Evolutionary conservation across 192 early-diverging fungal species (phyloP).

Genomic region (Gonapodya sp.): DNA sequence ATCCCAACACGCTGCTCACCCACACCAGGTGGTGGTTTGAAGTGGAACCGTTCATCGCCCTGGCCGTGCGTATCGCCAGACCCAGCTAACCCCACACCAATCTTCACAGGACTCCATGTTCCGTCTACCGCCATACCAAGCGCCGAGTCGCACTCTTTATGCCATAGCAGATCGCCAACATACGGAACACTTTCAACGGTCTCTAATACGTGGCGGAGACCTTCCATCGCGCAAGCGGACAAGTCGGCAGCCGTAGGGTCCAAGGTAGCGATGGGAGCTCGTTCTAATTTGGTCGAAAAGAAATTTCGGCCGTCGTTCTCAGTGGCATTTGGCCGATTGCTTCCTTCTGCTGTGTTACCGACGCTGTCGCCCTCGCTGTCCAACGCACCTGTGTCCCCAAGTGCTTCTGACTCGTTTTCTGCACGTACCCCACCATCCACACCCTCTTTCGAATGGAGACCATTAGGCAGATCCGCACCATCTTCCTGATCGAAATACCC

Average conservation of each 20-base stretch:
- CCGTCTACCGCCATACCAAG: not conserved
- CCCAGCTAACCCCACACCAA: not conserved
- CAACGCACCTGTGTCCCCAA: too few relatives aligned
- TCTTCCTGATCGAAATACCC: too few relatives aligned
- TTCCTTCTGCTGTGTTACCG: too few relatives aligned
- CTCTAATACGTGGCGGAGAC: slow-evolving; percentile 31
- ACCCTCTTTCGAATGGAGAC: too few relatives aligned
- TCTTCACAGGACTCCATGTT: not conserved
- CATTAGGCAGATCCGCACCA: too few relatives aligned
- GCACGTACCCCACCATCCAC: too few relatives aligned
- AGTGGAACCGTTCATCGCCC: too few relatives aligned
- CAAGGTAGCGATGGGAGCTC: slow-evolving; percentile 32
- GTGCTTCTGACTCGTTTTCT: too few relatives aligned
- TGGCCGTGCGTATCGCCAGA: not conserved
- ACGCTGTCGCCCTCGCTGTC: too few relatives aligned
- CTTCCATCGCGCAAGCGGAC: slow-evolving; percentile 33
- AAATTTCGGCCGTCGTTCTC: too few relatives aligned
- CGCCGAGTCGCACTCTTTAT: not conserved
- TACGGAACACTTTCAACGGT: slow-evolving; percentile 36
- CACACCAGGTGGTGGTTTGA: not conserved
- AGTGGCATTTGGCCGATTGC: too few relatives aligned
- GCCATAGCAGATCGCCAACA: slow-evolving; percentile 31
- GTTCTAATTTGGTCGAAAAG: too few relatives aligned
- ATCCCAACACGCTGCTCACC: not conserved
- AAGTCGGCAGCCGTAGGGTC: slow-evolving; percentile 44